phyloP scores from a whole-genome alignment of 176 grass and related monocot species.

The Leersia perrieri region DNA sequence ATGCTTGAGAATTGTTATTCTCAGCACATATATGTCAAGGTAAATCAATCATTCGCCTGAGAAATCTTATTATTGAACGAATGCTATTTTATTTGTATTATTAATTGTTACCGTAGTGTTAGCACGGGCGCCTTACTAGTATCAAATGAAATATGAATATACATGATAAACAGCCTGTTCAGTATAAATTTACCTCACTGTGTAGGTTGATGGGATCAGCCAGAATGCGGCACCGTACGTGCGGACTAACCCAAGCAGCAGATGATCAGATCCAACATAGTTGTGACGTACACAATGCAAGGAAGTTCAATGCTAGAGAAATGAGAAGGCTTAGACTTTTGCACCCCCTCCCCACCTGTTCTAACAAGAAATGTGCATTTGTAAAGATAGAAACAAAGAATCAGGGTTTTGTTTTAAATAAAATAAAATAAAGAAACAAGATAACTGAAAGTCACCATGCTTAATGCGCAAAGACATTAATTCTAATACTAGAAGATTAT shows the following conservation, averaged over 20 bases:
- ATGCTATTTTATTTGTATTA: too few species aligned
- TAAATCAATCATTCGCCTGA: too few species aligned
- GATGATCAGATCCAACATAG: neutral
- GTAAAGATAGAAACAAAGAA: neutral
- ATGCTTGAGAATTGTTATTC: too few species aligned
- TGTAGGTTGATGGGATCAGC: neutral
- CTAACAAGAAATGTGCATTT: neutral
- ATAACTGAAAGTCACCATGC: neutral
- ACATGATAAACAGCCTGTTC: neutral
- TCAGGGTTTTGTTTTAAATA: too few species aligned
- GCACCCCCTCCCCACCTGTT: too few species aligned
- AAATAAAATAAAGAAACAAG: neutral
- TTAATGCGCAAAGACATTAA: neutral
- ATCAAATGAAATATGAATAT: slow-evolving; percentile 68
- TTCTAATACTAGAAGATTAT: too few species aligned
- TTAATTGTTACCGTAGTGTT: too few species aligned
- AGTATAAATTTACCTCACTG: neutral
- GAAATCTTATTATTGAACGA: too few species aligned
- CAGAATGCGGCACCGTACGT: neutral
- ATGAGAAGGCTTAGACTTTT: neutral
- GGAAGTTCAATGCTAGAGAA: neutral
- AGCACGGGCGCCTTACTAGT: slow-evolving; percentile 71
- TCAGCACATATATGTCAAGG: too few species aligned
- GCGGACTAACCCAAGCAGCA: neutral
- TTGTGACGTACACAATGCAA: neutral